phyloP scores from a whole-genome alignment of 2,329 filamentous ascomycete genomes.

The Saccharata proteae region DNA sequence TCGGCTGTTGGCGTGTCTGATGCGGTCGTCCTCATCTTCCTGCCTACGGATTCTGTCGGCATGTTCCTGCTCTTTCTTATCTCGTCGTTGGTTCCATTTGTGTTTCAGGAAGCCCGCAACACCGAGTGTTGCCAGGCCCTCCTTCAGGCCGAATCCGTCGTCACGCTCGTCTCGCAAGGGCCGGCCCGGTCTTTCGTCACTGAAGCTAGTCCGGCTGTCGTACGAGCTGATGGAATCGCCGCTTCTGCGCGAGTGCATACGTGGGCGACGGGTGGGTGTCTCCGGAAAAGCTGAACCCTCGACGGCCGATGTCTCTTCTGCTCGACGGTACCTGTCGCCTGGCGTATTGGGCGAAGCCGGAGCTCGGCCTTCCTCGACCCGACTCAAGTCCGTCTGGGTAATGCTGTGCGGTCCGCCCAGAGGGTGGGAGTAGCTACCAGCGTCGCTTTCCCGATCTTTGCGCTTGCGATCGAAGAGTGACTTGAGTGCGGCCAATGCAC shows the following conservation, averaged over 20 bases:
- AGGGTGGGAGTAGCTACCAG: conserved; percentile 39
- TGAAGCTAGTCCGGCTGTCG: conserved; percentile 19
- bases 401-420: conserved; percentile 34
- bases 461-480: conserved; percentile 47
- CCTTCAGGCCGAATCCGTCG: conserved; percentile 25
- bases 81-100: conserved; percentile 40
- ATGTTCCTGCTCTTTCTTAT: conserved; percentile 46
- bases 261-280: conserved; percentile 30
- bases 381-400: conserved; percentile 35
- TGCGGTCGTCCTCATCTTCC: conserved; percentile 40
- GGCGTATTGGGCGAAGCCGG: conserved; percentile 30
- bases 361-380: conserved; percentile 42
- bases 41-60: conserved; percentile 42
- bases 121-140: conserved; percentile 37
- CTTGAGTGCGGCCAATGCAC: conserved; percentile 29
- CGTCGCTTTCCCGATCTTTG: conserved; percentile 39
- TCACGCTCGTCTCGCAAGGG: conserved; percentile 10
- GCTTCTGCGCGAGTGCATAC: conserved; percentile 5
- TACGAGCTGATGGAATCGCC: conserved; percentile 8
- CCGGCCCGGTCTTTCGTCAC: conserved; percentile 13
- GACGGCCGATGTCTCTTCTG: conserved; percentile 26
- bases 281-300: conserved; percentile 29
- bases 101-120: conserved; percentile 29
- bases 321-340: conserved; percentile 23
- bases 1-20: conserved; percentile 41